These are phyloP conservation scores for Pyricularia sp. DNA, from an alignment of 2,329 filamentous ascomycete genomes.

Conservation along the genomic window DNA sequence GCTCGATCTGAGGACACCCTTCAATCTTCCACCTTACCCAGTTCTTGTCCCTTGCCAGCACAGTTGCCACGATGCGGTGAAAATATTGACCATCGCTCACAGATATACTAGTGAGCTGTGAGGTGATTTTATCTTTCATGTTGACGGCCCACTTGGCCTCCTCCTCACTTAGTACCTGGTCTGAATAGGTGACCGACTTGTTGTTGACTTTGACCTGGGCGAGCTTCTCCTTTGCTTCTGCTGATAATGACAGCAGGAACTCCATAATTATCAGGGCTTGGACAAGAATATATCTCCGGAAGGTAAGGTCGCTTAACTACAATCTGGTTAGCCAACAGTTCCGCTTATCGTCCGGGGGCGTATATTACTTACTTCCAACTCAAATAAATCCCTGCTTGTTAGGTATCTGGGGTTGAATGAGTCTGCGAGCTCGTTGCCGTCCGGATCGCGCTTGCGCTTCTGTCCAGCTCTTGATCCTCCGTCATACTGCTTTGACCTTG, in stretches of 20 bases:
- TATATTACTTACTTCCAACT: constrained; percentile 61
- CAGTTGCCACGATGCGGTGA: constrained; percentile 92
- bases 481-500: constrained; percentile 32
- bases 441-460: constrained; percentile 63
- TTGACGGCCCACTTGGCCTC: constrained; percentile 80
- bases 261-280: constrained; percentile 92
- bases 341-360: constrained; percentile 4
- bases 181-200: constrained; percentile 76
- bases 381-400: constrained; percentile 93
- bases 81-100: constrained; percentile 81
- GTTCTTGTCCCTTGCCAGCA: constrained; percentile 91
- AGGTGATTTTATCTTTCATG: constrained; percentile 70
- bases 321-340: constrained; percentile 14
- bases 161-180: constrained; percentile 68
- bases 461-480: constrained; percentile 56
- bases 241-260: constrained; percentile 84
- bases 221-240: constrained; percentile 72
- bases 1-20: constrained; percentile 79
- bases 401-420: constrained; percentile 97
- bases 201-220: constrained; percentile 59
- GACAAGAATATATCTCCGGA: constrained; percentile 87
- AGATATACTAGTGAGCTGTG: constrained; percentile 55
- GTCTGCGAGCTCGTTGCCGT: constrained; percentile 54
- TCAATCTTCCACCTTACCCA: constrained; percentile 99
- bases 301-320: constrained; percentile 85